Percentiles rank a stretch among this genome's conserved stretches.
phyloP scores from a whole-genome alignment of 2,329 filamentous ascomycete species.

The Calonectria pauciramosa region DNA sequence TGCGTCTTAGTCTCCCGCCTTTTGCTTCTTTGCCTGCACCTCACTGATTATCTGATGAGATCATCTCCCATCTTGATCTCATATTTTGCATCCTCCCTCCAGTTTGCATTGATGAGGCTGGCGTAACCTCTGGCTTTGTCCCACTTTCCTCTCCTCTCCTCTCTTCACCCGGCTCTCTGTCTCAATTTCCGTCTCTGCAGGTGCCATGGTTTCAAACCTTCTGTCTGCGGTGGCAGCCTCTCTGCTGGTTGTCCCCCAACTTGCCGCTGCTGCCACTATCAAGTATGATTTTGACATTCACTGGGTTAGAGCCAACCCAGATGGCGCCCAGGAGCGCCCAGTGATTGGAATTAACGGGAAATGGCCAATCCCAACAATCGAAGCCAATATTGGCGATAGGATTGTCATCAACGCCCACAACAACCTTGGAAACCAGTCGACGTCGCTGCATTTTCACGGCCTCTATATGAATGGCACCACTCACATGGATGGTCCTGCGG shows the following conservation, averaged over 20 bases:
- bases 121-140: slow-evolving; percentile 1
- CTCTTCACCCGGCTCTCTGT: neutral
- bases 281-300: slow-evolving; percentile 77
- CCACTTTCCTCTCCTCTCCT: neutral
- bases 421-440: slow-evolving; percentile 72
- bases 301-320: slow-evolving; percentile 81
- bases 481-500: slow-evolving; percentile 78
- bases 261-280: slow-evolving; percentile 57
- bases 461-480: slow-evolving; percentile 76
- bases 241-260: slow-evolving; percentile 35
- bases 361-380: slow-evolving; percentile 80
- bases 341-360: slow-evolving; percentile 82
- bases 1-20: neutral
- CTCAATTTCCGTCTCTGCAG: neutral
- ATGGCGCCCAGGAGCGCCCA: slow-evolving; percentile 71
- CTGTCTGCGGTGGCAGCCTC: slow-evolving; percentile 32
- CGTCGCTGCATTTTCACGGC: slow-evolving; percentile 79
- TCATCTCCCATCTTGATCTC: slow-evolving; percentile 14
- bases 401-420: slow-evolving; percentile 72
- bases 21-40: slow-evolving; percentile 15
- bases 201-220: slow-evolving; percentile 35
- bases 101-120: slow-evolving; percentile 22
- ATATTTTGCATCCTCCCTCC: slow-evolving; percentile 3
- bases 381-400: slow-evolving; percentile 73
- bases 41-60: slow-evolving; percentile 28